phyloP scores from a whole-genome alignment of 2,329 filamentous ascomycete genomes.

The Akanthomyces dipterigenus region DNA sequence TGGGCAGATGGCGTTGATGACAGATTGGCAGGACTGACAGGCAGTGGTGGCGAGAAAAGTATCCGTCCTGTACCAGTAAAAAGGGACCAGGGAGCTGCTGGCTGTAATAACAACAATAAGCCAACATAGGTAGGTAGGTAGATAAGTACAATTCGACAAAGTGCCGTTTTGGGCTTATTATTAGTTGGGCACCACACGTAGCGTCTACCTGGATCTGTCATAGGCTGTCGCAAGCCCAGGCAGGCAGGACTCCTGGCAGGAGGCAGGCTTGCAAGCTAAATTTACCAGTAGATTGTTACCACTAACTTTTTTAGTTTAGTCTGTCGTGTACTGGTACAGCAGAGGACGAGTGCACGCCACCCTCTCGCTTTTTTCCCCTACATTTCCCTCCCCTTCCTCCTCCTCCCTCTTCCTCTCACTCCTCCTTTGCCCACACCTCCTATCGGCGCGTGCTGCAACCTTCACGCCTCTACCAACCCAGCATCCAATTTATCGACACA shows the following conservation, averaged over 20 bases:
- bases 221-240: neutral
- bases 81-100: no score
- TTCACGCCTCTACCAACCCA: conserved; percentile 10
- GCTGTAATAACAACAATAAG: no score
- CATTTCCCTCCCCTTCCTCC: conserved; percentile 15
- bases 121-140: no score
- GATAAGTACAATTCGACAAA: no score
- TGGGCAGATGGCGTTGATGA: neutral
- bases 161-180: neutral
- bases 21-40: neutral
- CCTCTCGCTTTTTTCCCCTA: neutral
- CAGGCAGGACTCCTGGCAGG: neutral
- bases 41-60: neutral
- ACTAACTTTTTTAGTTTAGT: no score
- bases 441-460: conserved; percentile 7
- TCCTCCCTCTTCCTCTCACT: conserved; percentile 25
- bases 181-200: neutral
- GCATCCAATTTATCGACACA: conserved; percentile 13
- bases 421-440: conserved; percentile 19
- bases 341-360: neutral
- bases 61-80: no score
- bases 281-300: no score
- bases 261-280: no score
- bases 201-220: neutral
- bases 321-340: no score